Evolutionary conservation across 2,329 filamentous ascomycete genomes (phyloP), one percentile per base, ranked within the genome.

Genomic region (Monilinia polystroma): DNA sequence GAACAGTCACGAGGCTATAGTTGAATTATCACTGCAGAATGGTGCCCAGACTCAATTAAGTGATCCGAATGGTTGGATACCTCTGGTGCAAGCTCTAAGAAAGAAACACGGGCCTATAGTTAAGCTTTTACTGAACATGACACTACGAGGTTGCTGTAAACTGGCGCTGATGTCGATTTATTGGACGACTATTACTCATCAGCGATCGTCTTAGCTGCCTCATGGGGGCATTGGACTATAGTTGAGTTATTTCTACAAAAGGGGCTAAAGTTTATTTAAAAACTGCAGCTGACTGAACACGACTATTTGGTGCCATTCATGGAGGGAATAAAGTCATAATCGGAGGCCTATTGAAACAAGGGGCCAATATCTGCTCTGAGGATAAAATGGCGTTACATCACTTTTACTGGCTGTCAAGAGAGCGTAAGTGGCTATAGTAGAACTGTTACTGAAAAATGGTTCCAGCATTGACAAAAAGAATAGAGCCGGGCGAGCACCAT

Each of bases 381-480:
- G 68, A 72, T 52, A 53, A 43, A 14, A 26, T 12, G 49, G 12
- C 6, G 20, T 11, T 12, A 29, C 32, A 14, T 4, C 49, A 23
- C 52, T 68, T 38, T 52, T 8, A 10, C 57, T 11, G 14, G 70
- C 71, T 35, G 59, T 63, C 38, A 3, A 11, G 29, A n/a, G 10
- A 10, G 63, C 64, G 16, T n/a, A 68, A 7, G 52, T 64, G 23
- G 47, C 14, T 29, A 56, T 71, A 35, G 67, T 72, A 0, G 64
- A 66, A 29, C 23, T 70, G 6, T 64, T 74, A 7, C 53, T 70
- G 5, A 54, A 66, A n/a, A 66, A 35, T 14, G 6, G 20, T 23
- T 6, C 47, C 14, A 16, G 11, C 10, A 38, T 63, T 6, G 23
- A 54, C 20, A 3, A 11, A 4, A 26, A 45, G 18, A 35, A 23